Conservation (phyloP, 1,139 yeast genomes). For the Zygosaccharomyces pseudobailii region DNA sequence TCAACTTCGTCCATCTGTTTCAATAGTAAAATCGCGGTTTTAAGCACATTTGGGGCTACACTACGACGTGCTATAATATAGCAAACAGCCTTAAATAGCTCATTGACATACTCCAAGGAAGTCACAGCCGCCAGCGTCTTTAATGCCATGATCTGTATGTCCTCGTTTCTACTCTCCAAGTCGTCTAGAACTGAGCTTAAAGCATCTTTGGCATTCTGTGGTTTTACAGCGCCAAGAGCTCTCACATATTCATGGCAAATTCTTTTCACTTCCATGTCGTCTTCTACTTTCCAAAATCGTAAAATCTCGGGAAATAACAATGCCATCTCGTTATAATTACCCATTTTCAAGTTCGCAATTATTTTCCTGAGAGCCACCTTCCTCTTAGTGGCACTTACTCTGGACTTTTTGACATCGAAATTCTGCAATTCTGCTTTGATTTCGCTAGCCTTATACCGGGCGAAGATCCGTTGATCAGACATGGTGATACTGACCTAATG, state of each 20-base stretch:
- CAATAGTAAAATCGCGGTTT: conserved; percentile 65
- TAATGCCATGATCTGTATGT: conserved; percentile 51
- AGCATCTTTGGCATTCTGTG: conserved; percentile 52
- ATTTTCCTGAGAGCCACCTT: conserved; percentile 67
- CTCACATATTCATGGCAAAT: conserved; percentile 59
- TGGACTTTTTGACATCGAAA: conserved; percentile 34
- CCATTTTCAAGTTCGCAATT: conserved; percentile 78
- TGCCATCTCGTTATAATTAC: conserved; percentile 66
- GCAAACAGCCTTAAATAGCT: conserved; percentile 39
- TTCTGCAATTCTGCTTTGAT: conserved; percentile 34
- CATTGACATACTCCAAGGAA: conserved; percentile 47
- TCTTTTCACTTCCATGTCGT: conserved; percentile 61
- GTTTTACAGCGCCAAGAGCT: conserved; percentile 58
- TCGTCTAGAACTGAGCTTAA: conserved; percentile 56
- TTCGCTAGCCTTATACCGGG: conserved; percentile 34
- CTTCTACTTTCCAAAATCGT: conserved; percentile 55
- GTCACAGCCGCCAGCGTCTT: conserved; percentile 62
- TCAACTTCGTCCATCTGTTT: conserved; percentile 64
- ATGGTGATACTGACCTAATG: conserved; percentile 6
- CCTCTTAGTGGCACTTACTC: conserved; percentile 37
- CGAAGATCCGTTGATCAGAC: conserved; percentile 32
- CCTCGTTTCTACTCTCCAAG: conserved; percentile 39
- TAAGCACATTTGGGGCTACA: conserved; percentile 50
- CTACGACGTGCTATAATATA: conserved; percentile 47
- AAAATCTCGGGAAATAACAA: conserved; percentile 63